Base-by-base conservation (phyloP, 129 eudicot species). In the Helianthus tuberosus region DNA sequence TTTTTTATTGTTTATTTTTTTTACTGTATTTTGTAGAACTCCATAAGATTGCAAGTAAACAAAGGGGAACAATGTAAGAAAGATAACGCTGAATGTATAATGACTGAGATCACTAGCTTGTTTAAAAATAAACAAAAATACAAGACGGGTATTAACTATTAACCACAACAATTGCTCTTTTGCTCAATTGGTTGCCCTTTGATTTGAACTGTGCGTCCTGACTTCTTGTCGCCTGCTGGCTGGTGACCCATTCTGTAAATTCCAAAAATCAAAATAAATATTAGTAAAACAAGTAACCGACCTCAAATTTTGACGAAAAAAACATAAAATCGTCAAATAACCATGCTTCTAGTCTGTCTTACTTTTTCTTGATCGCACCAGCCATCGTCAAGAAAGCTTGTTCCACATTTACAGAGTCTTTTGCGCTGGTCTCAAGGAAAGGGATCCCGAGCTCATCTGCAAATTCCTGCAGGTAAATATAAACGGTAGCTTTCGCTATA, bases 341-440 rank as follows among this genome's bases (percentile, higher is more conserved):
- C 35, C 35, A 29, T 29, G 35, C 35, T 29, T 29, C 35, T 29
- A 29, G 35, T 29, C 2, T 0, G 36, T 59, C 80, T 81, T 84
- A 93, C 98, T 84, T 93, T 86, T 93, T 90, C 96, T 90, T 88
- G 17, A 93, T 93, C 86, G 88, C 98, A 16, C 81, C 92, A 71
- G 98, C 98, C 98, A 93, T 41, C 3, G 54, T 12, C 54, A 49
- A 8, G 54, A 49, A 49, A 49, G 54, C 54, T 12, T 49, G 54
- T 49, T 49, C n/a, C 54, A 49, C 54, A 49, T 49, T 49, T 1
- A 12, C 11, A 4, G 53, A 3, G 1, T 49, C 54, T 49, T 49
- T 49, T 49, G 54, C 54, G 11, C 16, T 49, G 10, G 54, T 14
- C n/a, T 49, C 54, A 11, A 49, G 4, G 54, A 49, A 49, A 49